Conservation (phyloP, 176 grass and related monocot genomes). For the Dactylis glomerata region DNA sequence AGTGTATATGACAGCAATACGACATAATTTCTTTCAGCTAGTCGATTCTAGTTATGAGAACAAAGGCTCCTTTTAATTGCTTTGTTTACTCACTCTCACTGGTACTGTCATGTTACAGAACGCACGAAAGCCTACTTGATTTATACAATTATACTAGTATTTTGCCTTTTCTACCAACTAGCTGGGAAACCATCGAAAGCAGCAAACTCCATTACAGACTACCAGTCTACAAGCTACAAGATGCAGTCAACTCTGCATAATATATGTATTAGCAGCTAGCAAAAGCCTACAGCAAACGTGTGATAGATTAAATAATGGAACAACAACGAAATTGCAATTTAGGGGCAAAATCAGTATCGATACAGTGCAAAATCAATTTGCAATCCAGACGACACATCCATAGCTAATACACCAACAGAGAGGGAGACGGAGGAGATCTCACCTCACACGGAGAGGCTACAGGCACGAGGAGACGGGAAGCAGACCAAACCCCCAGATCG, state of each 20-base stretch:
- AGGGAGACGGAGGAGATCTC: no score
- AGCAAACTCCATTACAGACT: background rate
- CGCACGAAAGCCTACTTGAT: no score
- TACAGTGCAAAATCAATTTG: background rate
- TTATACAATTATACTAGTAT: no score
- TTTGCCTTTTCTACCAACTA: constrained; percentile 72
- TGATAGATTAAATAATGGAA: background rate
- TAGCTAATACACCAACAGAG: background rate
- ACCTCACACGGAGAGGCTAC: no score
- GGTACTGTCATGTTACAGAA: no score
- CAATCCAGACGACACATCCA: background rate
- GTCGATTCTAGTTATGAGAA: no score
- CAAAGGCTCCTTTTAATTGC: no score
- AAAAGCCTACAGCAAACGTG: background rate
- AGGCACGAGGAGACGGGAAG: no score
- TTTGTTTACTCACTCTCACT: no score
- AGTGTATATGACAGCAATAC: no score
- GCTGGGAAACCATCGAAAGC: constrained; percentile 55
- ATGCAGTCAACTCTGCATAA: background rate
- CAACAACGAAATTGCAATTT: background rate
- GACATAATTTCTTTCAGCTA: no score
- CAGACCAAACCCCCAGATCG: no score
- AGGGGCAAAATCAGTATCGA: background rate
- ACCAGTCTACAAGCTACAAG: background rate
- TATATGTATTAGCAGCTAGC: background rate